Conservation (phyloP, 1,284 basidiomycete genomes). For the Melampsora americana region DNA sequence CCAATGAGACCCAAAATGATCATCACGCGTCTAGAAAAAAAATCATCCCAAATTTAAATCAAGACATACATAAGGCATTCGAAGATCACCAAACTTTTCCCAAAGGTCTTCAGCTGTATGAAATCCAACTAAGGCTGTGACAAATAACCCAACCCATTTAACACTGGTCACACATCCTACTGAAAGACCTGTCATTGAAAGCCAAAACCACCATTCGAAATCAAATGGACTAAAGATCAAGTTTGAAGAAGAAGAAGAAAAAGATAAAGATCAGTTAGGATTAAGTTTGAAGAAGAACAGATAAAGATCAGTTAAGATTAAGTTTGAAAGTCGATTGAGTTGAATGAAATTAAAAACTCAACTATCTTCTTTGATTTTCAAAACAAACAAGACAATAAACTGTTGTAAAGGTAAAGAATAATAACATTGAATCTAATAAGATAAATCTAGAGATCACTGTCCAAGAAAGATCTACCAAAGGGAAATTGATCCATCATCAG, state of each 20-base stretch:
- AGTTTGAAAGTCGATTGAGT: neutral
- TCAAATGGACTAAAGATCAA: conserved; percentile 83
- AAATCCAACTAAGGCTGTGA: conserved; percentile 85
- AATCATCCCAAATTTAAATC: too few relatives aligned
- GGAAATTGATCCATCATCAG: too few relatives aligned
- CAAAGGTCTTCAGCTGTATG: conserved; percentile 98
- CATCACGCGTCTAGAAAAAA: too few relatives aligned
- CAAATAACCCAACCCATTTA: conserved; percentile 95
- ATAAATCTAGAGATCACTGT: conserved; percentile 94
- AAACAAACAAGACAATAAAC: conserved; percentile 94
- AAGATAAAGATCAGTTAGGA: neutral
- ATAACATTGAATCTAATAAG: conserved; percentile 92
- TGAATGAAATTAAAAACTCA: neutral
- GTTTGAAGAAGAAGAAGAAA: conserved; percentile 1
- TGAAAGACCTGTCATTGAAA: conserved; percentile 80
- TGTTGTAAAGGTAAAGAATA: conserved; percentile 96
- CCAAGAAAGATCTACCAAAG: conserved; percentile 84
- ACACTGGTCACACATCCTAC: conserved; percentile 96
- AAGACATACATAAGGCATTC: conserved; percentile 83
- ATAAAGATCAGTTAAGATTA: neutral
- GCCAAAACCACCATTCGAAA: conserved; percentile 95
- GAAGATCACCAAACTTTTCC: conserved; percentile 95
- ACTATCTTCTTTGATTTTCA: conserved; percentile 73
- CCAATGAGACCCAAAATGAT: too few relatives aligned
- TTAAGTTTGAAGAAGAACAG: neutral